Evolutionary conservation across 2,329 filamentous ascomycete genomes (phyloP).

Genomic region (Neoascochyta sp.): DNA sequence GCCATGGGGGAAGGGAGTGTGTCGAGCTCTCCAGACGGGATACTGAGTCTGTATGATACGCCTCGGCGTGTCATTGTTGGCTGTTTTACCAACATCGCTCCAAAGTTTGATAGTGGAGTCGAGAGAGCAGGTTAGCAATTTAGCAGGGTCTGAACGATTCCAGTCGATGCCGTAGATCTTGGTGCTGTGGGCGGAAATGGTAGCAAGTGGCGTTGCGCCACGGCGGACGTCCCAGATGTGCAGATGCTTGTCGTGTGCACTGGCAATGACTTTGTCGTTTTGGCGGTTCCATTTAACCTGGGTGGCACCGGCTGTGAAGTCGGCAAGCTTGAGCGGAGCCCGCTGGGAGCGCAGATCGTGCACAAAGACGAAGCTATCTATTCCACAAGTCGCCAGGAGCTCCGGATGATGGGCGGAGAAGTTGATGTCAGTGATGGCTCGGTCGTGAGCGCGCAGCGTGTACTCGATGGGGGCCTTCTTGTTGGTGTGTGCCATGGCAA

Average conservation of each 20-base stretch:
- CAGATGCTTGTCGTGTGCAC: slow-evolving; percentile 81
- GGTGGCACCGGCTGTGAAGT: slow-evolving; percentile 90
- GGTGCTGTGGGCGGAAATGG: slow-evolving; percentile 81
- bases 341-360: slow-evolving; percentile 72
- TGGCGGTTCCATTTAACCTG: slow-evolving; percentile 95
- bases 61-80: slow-evolving; percentile 34
- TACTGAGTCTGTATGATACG: slow-evolving; percentile 77
- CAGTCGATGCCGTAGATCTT: slow-evolving; percentile 96
- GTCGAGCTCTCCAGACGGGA: slow-evolving; percentile 85
- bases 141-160: slow-evolving; percentile 72
- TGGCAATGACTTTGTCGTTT: slow-evolving; percentile 80
- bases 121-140: slow-evolving; percentile 80
- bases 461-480: slow-evolving; percentile 80
- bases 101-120: slow-evolving; percentile 93
- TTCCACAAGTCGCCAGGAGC: slow-evolving; percentile 81
- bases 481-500: slow-evolving; percentile 54
- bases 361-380: slow-evolving; percentile 88
- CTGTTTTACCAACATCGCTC: slow-evolving; percentile 65
- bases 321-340: slow-evolving; percentile 58
- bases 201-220: slow-evolving; percentile 71
- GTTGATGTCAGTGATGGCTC: slow-evolving; percentile 94
- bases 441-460: slow-evolving; percentile 77
- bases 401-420: slow-evolving; percentile 92
- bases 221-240: slow-evolving; percentile 88
- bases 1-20: slow-evolving; percentile 85